Evolutionary conservation across 257 asterid genomes (phyloP).

Genomic region (Solanum appendiculatum): DNA sequence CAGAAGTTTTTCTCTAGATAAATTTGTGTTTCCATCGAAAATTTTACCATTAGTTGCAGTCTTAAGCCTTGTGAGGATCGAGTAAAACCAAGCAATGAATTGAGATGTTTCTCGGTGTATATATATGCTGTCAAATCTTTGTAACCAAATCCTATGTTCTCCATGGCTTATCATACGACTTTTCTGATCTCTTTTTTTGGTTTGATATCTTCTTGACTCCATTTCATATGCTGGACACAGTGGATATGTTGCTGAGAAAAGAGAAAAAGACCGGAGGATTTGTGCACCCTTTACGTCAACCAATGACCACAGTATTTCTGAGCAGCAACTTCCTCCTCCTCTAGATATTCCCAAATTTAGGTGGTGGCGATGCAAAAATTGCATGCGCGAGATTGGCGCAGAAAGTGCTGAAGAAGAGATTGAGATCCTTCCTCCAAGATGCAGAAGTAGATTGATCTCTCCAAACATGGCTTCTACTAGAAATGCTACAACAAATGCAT

Average conservation of each 20-base stretch:
- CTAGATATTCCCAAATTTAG: slow-evolving; percentile 41
- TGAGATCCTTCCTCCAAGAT: background rate
- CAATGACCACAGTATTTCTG: slow-evolving; percentile 7
- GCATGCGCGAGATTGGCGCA: slow-evolving; percentile 16
- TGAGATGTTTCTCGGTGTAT: background rate
- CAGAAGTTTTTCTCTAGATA: background rate
- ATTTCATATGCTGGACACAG: slow-evolving; percentile 32
- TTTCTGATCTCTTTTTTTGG: background rate
- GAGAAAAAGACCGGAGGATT: slow-evolving; percentile 32
- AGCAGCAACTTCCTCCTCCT: slow-evolving; percentile 24
- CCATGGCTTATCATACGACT: background rate
- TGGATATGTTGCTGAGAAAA: slow-evolving; percentile 58
- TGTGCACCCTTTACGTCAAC: slow-evolving; percentile 39
- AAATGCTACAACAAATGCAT: background rate
- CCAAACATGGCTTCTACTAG: background rate
- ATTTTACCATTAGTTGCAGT: background rate
- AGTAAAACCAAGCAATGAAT: background rate
- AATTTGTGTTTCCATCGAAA: background rate
- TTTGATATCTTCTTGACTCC: background rate
- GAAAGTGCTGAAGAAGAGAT: background rate
- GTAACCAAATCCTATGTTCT: background rate
- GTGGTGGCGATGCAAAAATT: slow-evolving; percentile 60
- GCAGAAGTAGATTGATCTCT: background rate
- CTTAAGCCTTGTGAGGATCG: background rate
- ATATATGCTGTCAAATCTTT: background rate